These are phyloP conservation scores for Rhizopogon vesiculosus DNA, from an alignment of 768 basidiomycete species.

Conservation along the genomic window DNA sequence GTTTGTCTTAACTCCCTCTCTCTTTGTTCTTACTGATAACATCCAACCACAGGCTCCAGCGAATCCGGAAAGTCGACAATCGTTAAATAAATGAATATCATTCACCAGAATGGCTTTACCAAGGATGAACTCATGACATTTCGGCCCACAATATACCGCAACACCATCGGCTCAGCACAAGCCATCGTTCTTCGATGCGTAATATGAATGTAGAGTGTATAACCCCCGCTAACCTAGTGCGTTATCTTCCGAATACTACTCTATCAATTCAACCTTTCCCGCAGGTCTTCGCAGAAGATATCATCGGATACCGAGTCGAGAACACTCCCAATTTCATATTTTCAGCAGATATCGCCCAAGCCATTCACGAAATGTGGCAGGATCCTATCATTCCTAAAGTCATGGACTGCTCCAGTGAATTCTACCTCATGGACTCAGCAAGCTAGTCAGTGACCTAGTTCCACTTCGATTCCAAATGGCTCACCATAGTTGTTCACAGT, in stretches of 20 bases:
- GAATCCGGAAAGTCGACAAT: slow-evolving; percentile 95
- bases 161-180: slow-evolving; percentile 87
- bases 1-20: background rate
- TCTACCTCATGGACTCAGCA: too few relatives aligned
- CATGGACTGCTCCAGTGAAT: too few relatives aligned
- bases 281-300: slow-evolving; percentile 48
- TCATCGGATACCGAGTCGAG: slow-evolving; percentile 52
- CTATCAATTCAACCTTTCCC: too few relatives aligned
- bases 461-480: background rate
- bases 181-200: slow-evolving; percentile 78
- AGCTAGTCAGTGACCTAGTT: slow-evolving; percentile 60
- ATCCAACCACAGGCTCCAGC: slow-evolving; percentile 64
- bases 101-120: slow-evolving; percentile 89
- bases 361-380: slow-evolving; percentile 65
- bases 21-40: background rate
- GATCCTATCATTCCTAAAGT: too few relatives aligned
- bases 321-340: slow-evolving; percentile 41
- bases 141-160: slow-evolving; percentile 75
- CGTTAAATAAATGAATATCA: slow-evolving; percentile 99
- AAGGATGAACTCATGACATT: slow-evolving; percentile 71
- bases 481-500: slow-evolving; percentile 31
- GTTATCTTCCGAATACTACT: background rate
- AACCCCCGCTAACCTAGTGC: slow-evolving; percentile 56
- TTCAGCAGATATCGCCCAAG: slow-evolving; percentile 58
- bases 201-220: slow-evolving; percentile 80